Evolutionary conservation across 2,329 filamentous ascomycete genomes (phyloP).

Genomic region (Colletotrichum lentis): DNA sequence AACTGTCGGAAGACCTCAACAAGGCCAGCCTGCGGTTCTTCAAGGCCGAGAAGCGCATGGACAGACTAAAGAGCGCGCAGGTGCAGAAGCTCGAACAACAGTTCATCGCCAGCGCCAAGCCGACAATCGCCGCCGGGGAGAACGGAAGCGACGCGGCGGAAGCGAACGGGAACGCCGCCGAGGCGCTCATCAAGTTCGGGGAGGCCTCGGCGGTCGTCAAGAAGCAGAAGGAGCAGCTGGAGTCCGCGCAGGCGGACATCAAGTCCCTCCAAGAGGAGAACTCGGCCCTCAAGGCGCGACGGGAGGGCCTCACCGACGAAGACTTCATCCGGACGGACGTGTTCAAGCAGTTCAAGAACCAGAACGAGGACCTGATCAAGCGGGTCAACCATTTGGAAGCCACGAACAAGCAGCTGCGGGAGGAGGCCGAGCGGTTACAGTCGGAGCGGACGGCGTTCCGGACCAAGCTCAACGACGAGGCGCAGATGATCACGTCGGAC

Average conservation of each 20-base stretch:
- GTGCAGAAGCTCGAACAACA: conserved; percentile 93
- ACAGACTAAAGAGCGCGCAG: conserved; percentile 85
- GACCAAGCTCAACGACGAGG: conserved; percentile 81
- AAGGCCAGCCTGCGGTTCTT: conserved; percentile 90
- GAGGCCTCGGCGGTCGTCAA: conserved; percentile 78
- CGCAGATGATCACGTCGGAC: conserved; percentile 75
- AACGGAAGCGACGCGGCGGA: conserved; percentile 66
- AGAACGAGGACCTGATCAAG: conserved; percentile 92
- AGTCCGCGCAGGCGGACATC: conserved; percentile 79
- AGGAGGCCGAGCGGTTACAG: conserved; percentile 85
- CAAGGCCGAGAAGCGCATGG: conserved; percentile 93
- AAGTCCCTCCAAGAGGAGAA: conserved; percentile 79
- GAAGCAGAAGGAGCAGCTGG: conserved; percentile 89
- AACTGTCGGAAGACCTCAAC: conserved; percentile 85
- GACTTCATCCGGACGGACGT: conserved; percentile 92
- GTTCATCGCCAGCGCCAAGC: conserved; percentile 73
- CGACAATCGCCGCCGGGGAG: conserved; percentile 56
- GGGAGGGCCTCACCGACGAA: conserved; percentile 83
- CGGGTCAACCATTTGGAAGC: conserved; percentile 92
- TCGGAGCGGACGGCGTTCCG: conserved; percentile 86
- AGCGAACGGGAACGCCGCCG: conserved; percentile 65
- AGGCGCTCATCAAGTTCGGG: conserved; percentile 77
- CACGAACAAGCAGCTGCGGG: conserved; percentile 81
- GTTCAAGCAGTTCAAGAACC: conserved; percentile 88
- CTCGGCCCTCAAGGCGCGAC: conserved; percentile 72